Evolutionary conservation across 805 yeast species (phyloP).

Genomic region (Pichia nanzhaoensis): DNA sequence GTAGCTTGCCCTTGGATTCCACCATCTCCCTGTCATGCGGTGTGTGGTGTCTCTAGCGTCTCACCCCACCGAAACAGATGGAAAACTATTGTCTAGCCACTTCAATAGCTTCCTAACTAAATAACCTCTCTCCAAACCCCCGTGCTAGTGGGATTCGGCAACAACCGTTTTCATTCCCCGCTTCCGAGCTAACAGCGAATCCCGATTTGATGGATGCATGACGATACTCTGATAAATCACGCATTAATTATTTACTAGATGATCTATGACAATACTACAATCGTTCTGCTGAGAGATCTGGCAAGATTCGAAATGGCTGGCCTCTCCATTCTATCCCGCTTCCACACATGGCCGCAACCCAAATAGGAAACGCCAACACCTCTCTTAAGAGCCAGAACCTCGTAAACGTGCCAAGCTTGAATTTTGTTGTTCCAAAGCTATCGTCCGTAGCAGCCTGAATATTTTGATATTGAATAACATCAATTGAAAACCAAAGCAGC

Average conservation of each 20-base stretch:
- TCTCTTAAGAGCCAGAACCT: constrained; percentile 66
- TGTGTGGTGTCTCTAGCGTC: too few species aligned
- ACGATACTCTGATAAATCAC: too few species aligned
- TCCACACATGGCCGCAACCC: constrained; percentile 77
- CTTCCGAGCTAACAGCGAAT: background rate
- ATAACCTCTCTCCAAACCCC: too few species aligned
- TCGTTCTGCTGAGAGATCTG: constrained; percentile 67
- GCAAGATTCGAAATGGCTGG: constrained; percentile 61
- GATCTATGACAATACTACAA: background rate
- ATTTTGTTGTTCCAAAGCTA: background rate
- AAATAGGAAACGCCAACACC: constrained; percentile 69
- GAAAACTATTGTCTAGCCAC: too few species aligned
- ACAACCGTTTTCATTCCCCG: background rate
- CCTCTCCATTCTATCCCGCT: constrained; percentile 75
- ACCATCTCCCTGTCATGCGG: too few species aligned
- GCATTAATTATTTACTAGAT: too few species aligned
- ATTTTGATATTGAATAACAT: constrained; percentile 49
- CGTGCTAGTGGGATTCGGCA: too few species aligned
- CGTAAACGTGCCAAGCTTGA: constrained; percentile 18
- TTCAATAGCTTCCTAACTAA: too few species aligned
- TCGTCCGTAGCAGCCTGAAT: constrained; percentile 28
- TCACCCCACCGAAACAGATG: too few species aligned
- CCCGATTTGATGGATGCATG: too few species aligned
- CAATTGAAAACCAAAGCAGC: constrained; percentile 56
- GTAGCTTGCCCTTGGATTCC: background rate